Evolutionary conservation across 2,329 filamentous ascomycete genomes (phyloP).

Genomic region (Diaporthe australafricana): DNA sequence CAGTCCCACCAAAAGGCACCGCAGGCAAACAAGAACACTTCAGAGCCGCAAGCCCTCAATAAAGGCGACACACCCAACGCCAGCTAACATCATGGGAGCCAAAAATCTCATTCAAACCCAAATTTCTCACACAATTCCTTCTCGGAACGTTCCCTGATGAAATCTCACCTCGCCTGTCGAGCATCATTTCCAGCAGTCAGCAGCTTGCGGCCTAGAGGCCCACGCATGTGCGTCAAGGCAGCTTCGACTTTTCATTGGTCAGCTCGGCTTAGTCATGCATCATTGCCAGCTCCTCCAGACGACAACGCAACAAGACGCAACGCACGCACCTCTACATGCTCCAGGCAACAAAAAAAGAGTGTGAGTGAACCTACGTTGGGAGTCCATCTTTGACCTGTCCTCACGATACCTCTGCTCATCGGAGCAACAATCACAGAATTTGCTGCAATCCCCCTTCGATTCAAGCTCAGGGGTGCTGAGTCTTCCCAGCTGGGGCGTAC

Average conservation of each 20-base stretch:
- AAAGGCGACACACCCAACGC: neutral
- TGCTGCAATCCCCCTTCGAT: neutral
- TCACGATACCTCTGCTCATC: constrained; percentile 20
- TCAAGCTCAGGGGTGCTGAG: constrained; percentile 36
- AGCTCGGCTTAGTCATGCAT: constrained; percentile 36
- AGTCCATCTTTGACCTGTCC: constrained; percentile 34
- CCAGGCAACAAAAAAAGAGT: neutral
- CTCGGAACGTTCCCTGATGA: too few relatives aligned
- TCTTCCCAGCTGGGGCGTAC: constrained; percentile 30
- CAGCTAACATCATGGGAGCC: neutral
- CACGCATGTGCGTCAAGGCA: constrained; percentile 35
- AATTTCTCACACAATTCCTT: neutral
- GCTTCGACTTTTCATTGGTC: constrained; percentile 36
- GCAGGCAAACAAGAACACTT: constrained; percentile 33
- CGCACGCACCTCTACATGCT: neutral
- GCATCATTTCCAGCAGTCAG: neutral
- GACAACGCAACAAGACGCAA: neutral
- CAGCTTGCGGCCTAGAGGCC: constrained; percentile 5
- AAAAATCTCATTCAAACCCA: neutral
- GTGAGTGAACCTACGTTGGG: constrained; percentile 32
- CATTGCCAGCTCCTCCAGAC: neutral
- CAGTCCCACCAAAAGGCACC: constrained; percentile 3
- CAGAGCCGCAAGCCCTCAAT: neutral
- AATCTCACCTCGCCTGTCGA: neutral
- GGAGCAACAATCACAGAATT: constrained; percentile 33